Conservation (phyloP, 2,329 filamentous ascomycete species). For the Fusarium sp. region DNA sequence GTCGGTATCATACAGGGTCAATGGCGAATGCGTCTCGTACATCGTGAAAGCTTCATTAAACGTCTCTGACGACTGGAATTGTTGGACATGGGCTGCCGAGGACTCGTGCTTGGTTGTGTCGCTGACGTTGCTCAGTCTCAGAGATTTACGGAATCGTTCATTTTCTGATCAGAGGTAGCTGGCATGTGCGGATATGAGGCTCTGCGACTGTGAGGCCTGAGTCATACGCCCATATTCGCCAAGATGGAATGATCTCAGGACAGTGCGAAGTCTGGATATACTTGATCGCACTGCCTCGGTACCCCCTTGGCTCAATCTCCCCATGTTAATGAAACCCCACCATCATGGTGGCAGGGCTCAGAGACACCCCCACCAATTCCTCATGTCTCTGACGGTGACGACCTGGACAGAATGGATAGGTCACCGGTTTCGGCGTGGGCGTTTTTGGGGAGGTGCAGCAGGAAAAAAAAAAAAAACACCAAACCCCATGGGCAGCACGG, state of each 20-base stretch:
- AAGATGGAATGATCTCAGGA: conserved; percentile 3
- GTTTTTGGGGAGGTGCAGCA: neutral
- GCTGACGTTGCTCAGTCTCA: conserved; percentile 27
- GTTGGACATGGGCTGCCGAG: conserved; percentile 30
- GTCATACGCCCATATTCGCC: conserved; percentile 5
- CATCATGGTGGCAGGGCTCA: conserved; percentile 12
- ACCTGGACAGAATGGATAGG: conserved; percentile 29
- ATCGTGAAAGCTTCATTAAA: conserved; percentile 9
- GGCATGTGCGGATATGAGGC: conserved; percentile 15
- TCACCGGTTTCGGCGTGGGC: conserved; percentile 20
- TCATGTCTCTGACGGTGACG: conserved; percentile 16
- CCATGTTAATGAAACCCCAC: conserved; percentile 37
- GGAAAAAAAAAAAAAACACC: conserved; percentile 10
- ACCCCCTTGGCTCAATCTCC: neutral
- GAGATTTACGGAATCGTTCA: conserved; percentile 25
- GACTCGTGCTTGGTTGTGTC: conserved; percentile 21
- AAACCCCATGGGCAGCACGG: conserved; percentile 10
- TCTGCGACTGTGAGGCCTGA: conserved; percentile 38
- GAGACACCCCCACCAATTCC: conserved; percentile 38
- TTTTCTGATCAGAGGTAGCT: conserved; percentile 20
- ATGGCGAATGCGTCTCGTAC: neutral
- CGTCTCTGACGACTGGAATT: conserved; percentile 35
- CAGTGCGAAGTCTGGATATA: conserved; percentile 3
- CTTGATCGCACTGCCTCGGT: conserved; percentile 13
- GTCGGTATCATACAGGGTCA: conserved; percentile 9